Base-by-base conservation (phyloP, 768 basidiomycete genomes). In the Trametes punicea region DNA sequence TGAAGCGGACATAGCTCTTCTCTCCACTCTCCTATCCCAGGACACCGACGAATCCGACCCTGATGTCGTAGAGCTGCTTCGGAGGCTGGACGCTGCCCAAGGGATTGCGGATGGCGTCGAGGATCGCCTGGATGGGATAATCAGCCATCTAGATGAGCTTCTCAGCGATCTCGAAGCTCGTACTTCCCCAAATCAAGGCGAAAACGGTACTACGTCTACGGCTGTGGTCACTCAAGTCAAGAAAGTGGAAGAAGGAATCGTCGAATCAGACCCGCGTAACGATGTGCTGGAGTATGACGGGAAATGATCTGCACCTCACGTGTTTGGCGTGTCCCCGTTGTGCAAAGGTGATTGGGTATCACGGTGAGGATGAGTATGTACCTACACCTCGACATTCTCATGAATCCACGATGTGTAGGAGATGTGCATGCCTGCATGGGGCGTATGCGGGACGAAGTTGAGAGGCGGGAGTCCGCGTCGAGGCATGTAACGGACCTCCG, bases 21-120 rank as follows among this genome's bases (percentile, higher is more conserved):
- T 77, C 33, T 61, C 64, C n/a, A 55, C 63, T 44, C 57, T 75
- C 9, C 62, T 78, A 9, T 67, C 70, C 4, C 71, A 70, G 31
- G 55, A 63, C 29, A 60, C 57, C 27, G 57, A 65, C 15, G 66
- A 64, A 0, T 53, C 46, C 20, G 75, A 76, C 23, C 82, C 81
- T 29, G 74, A 77, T 53, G 68, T 86, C 46, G 68, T 67, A 13
- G 81, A 83, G 66, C 67, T 89, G 38, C 70, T 89, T 41, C 70
- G 71, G 40, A 76, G 74, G 39, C 70, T 91, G 38, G 81, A 86
- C 27, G 66, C 67, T 16, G 87, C 86, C 5, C 76, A 84, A 59
- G 75, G 75, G 29, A 65, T 89, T 60, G 88, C 87, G 3, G 66
- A 73, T 29, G 83, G 76, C 2, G 75, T 91, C 42, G 89, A 90